Evolutionary conservation across 108 stramenopile species (phyloP), one percentile per base, ranked within the genome.

Genomic region (Nitzschia palea): DNA sequence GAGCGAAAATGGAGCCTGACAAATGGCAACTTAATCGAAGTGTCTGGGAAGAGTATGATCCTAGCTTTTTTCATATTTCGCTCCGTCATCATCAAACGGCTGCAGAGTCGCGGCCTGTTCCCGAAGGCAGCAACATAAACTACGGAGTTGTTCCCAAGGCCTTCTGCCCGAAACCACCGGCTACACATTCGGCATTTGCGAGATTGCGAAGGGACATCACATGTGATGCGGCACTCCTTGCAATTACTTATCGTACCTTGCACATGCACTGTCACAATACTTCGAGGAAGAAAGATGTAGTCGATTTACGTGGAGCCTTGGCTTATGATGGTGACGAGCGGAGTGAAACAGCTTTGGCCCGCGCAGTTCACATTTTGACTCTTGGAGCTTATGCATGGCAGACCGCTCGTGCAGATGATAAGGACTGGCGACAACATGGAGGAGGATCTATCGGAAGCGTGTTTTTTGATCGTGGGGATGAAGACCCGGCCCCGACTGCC

Each of bases 11-110:
- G 45, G 82, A 78, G 53, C 85, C 90, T 23, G 86, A 92, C 70
- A 80, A 85, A 53, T 95, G 89, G 89, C 82, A 80, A 58, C 62
- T 95, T 40, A 58, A 71, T 43, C 65, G 75, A 40, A 59, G 51
- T 37, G 77, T 69, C 4, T 95, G 94, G 94, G 76, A 83, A 14
- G 75, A 74, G 26, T 95, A 95, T 55, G 94, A 95, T 71, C 94
- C 94, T 9, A 75, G 86, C 2, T 95, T 91, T 60, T 85, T 71
- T 55, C 88, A 89, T 61, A 82, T 91, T 20, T 81, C 78, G 51
- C 59, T 81, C 14, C 72, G 80, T 25, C 56, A 64, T 35, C 94
- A 95, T 70, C 89, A 95, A 64, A 69, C 58, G 53, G 87, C 89
- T 27, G 77, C 89, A 4, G 88, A 91, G 62, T 77, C 59, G 59